Evolutionary conservation across 805 yeast species (phyloP), one percentile per base, ranked within the genome.

Genomic region (Debaryomyces castellii): DNA sequence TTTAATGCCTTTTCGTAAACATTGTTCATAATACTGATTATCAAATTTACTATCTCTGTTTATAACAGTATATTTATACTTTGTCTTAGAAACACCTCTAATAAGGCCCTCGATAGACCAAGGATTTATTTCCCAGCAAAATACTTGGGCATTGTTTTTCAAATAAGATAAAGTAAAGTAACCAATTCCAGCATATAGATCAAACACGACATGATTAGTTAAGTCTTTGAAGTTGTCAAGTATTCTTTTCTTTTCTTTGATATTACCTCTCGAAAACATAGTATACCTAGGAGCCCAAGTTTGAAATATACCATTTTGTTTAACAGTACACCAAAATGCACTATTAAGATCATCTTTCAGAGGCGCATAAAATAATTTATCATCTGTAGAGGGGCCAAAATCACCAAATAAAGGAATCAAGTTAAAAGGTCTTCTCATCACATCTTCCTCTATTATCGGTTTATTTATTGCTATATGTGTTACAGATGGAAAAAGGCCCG

Each of bases 181-280:
- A 3, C 96, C 96, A 40, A 89, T 89, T 0, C 96, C 96, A 24
- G 87, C 82, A 60, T 89, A 89, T 36, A 89, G 55, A 58, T 89
- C 96, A 3, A 86, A 70, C 0, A 85, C 80, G 18, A 69, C 73
- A 0, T 71, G 67, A 10, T 62, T 70, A 8, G 53, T 42, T 1
- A 82, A 60, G 23, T 67, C 57, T 1, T 45, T 37, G 47, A 68
- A 79, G 0, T 61, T 60, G 16, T 71, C 70, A 34, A 87, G 58
- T 0, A 89, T 73, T 17, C 96, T 63, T 11, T 80, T 75, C 60
- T 89, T 89, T 57, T 89, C 96, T 51, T 85, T 85, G 54, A 89
- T 79, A 59, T 89, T 89, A 1, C 96, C 96, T 16, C 96, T 64
- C 40, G 91, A 83, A 59, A 89, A 89, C 96, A 89, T 89, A 1